Conservation (phyloP, 495 filamentous ascomycete genomes). For the Podospora comata region DNA sequence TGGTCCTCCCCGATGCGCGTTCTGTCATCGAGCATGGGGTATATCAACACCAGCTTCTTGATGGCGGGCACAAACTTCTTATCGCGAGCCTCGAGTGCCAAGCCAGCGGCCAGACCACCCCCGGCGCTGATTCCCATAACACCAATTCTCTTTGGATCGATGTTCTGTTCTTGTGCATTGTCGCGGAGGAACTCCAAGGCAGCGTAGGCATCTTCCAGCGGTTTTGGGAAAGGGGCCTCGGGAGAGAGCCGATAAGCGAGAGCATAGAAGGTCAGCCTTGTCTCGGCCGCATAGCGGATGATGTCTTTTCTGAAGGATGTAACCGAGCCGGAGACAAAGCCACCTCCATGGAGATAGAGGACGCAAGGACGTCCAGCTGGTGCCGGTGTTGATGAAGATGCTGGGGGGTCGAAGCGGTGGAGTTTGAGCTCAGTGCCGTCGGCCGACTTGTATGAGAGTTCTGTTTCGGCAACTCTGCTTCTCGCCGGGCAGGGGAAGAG, state of each 20-base stretch:
- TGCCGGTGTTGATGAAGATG: background rate
- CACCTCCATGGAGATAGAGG: slow-evolving; percentile 42
- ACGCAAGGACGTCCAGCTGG: slow-evolving; percentile 24
- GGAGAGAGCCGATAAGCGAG: slow-evolving; percentile 44
- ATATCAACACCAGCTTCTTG: slow-evolving; percentile 33
- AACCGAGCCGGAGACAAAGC: slow-evolving; percentile 34
- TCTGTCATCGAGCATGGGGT: slow-evolving; percentile 46
- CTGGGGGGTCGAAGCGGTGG: slow-evolving; percentile 24
- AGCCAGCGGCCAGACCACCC: slow-evolving; percentile 37
- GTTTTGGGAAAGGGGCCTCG: slow-evolving; percentile 35
- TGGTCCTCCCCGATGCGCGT: slow-evolving; percentile 24
- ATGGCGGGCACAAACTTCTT: slow-evolving; percentile 27
- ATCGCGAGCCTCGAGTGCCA: slow-evolving; percentile 37
- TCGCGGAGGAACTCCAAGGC: slow-evolving; percentile 33
- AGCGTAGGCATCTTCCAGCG: slow-evolving; percentile 37
- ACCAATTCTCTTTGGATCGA: slow-evolving; percentile 39
- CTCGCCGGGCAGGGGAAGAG: slow-evolving; percentile 4
- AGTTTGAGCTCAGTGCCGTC: slow-evolving; percentile 26
- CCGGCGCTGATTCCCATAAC: slow-evolving; percentile 42
- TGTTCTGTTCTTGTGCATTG: slow-evolving; percentile 24
- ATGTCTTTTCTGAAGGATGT: slow-evolving; percentile 20
- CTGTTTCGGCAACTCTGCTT: slow-evolving; percentile 22
- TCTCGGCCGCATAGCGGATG: slow-evolving; percentile 22
- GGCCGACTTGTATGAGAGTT: slow-evolving; percentile 17
- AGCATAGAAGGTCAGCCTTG: slow-evolving; percentile 31